Base-by-base conservation (phyloP, 192 early-diverging fungal species). In the Gryganskiella cystojenkinii region DNA sequence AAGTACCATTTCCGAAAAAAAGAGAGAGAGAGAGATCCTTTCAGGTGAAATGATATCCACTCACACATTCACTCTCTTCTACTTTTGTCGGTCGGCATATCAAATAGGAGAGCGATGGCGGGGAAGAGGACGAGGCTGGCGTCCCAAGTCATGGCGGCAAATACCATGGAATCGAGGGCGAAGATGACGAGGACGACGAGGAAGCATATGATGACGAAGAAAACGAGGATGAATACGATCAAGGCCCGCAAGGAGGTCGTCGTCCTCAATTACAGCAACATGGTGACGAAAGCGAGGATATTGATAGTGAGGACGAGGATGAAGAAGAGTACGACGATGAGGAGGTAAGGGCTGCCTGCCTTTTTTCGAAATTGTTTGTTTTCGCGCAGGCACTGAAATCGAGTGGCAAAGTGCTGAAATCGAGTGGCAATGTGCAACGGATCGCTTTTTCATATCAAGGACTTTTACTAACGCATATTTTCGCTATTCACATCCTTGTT, bases 101-200 rank as follows among this genome's bases (percentile, higher is more conserved):
- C 37, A 40, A 13, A 13, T 9, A 40, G 37, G 37, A 54, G 8
- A 28, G 52, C 7, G 52, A 53, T n/a, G 55, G 15, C 19, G 55
- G 43, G 33, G 45, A 64, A 17, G 20, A 62, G n/a, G 62, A 51
- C 19, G 62, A 64, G 50, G 44, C 20, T 33, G 47, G 47, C 5
- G 52, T 22, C 2, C 24, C 13, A 22, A 46, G 20, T 44, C 27
- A 61, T 44, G 51, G 8, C 24, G 19, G 53, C 7, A 20, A 28
- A 3, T 15, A 22, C 8, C 17, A 42, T 58, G 24, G 3, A 13
- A n/a, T 34, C 15, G 44, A 61, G 17, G 55, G 24, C 19, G 60
- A 70, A n/a, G 66, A 59, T 61, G 71, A 78, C 17, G 72, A 76
- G 2, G 80, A 81, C 1, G 52, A 81, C 25, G 64, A 81, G 24